Evolutionary conservation across 2,329 filamentous ascomycete species (phyloP), one percentile per base, ranked within the genome.

Genomic region (Didymellaceae sp.): DNA sequence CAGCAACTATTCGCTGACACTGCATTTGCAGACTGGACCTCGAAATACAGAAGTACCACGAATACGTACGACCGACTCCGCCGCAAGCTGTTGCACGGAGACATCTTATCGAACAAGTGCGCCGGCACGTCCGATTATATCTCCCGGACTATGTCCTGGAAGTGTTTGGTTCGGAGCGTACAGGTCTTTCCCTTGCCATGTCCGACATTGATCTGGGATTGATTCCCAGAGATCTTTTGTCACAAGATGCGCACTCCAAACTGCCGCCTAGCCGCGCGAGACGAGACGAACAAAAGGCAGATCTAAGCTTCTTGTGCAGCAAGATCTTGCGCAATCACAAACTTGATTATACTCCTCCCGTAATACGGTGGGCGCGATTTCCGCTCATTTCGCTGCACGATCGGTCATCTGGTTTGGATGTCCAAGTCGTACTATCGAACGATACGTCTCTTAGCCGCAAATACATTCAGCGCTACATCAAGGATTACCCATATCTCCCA

Each of bases 171-270:
- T 85, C 83, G 7, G 74, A 80, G 47, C 66, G 69, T 9, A 84
- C 78, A 11, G 80, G 81, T 7, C 67, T 85, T 26, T 77, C 79
- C 0, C 62, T 79, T 44, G 75, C 79, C 21, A 73, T 75, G 31
- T 86, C 84, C 6, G 80, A 82, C 63, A 72, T 86, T 10, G 80
- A 86, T 61, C 52, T 80, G 74, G 67, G 76, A 68, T 41, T 74
- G 16, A 72, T 56, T 55, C 38, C 26, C 5, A 30, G 37, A 13
- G 32, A 54, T 20, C 41, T 47, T 20, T 3, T 41, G 28, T 32
- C 31, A 17, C 48, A 55, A 20, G 35, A 50, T n/a, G 32, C 30
- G 21, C 22, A 17, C 13, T 35, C 47, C 4, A 57, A 52, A n/a
- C 17, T 59, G 8, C 62, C 60, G 16, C 67, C 65, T 18, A 43